Evolutionary conservation across 2,329 filamentous ascomycete genomes (phyloP).

Genomic region (Colletotrichum paranaense): DNA sequence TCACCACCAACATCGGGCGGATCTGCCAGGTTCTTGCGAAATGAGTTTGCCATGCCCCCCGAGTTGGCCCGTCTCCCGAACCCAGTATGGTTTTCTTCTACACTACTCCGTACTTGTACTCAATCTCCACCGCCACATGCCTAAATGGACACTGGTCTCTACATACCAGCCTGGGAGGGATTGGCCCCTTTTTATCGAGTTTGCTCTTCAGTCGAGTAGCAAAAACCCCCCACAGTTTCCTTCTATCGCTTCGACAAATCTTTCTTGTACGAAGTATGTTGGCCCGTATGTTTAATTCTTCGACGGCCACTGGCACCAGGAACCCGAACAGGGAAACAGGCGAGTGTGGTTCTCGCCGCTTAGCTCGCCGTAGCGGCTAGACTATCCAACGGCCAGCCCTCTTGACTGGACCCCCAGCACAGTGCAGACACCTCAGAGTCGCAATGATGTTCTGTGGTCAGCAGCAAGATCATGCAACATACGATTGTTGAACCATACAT

Average conservation of each 20-base stretch:
- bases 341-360: not conserved
- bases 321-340: not conserved
- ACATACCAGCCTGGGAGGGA: not conserved
- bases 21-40: not conserved
- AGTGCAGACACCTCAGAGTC: not conserved
- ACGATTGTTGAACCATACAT: constrained; percentile 6
- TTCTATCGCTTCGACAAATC: not conserved
- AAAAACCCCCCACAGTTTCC: not conserved
- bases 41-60: not conserved
- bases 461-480: constrained; percentile 29
- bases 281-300: not conserved
- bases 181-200: not conserved
- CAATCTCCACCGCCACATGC: not conserved
- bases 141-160: not conserved
- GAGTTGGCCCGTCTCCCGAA: not conserved
- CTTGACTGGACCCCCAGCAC: not conserved
- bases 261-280: not conserved
- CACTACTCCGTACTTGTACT: no score
- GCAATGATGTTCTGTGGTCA: not conserved
- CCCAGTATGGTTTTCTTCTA: not conserved
- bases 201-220: not conserved
- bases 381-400: not conserved
- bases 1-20: not conserved
- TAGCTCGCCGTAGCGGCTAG: not conserved
- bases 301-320: not conserved